Conservation (phyloP, 1,139 yeast species). For the Candida dubliniensis region DNA sequence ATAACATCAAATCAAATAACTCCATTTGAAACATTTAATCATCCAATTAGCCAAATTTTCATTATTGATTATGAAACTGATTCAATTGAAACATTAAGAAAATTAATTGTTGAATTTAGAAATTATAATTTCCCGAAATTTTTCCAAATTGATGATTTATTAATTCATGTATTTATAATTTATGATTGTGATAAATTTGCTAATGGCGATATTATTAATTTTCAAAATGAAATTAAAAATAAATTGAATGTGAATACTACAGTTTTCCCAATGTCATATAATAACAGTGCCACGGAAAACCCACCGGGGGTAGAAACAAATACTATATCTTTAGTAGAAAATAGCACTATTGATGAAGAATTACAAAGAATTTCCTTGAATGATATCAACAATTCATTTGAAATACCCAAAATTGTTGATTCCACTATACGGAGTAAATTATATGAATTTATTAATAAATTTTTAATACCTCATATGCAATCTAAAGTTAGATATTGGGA, state of each 20-base stretch:
- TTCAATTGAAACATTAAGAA: conserved; percentile 47
- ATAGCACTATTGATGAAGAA: conserved; percentile 57
- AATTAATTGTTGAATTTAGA: conserved; percentile 43
- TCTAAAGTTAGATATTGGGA: conserved; percentile 73
- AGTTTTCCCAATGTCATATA: conserved; percentile 24
- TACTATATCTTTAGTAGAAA: conserved; percentile 29
- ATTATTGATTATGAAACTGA: conserved; percentile 55
- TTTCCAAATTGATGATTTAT: conserved; percentile 57
- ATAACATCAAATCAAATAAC: conserved; percentile 63
- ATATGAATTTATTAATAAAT: conserved; percentile 55
- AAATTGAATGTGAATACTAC: conserved; percentile 31
- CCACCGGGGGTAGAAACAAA: conserved; percentile 15
- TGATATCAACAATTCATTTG: conserved; percentile 19
- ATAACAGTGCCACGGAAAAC: conserved; percentile 4
- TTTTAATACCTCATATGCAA: conserved; percentile 78
- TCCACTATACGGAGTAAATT: conserved; percentile 42
- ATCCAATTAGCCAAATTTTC: conserved; percentile 79
- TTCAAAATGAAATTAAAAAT: conserved; percentile 33
- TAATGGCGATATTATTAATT: conserved; percentile 26
- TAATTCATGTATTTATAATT: conserved; percentile 48
- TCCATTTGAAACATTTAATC: conserved; percentile 87
- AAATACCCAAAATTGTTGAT: conserved; percentile 41
- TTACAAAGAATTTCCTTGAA: conserved; percentile 38
- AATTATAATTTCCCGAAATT: conserved; percentile 53
- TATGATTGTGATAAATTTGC: conserved; percentile 26